Base-by-base conservation (phyloP, 2,329 filamentous ascomycete genomes). In the Ramularia endophylla region DNA sequence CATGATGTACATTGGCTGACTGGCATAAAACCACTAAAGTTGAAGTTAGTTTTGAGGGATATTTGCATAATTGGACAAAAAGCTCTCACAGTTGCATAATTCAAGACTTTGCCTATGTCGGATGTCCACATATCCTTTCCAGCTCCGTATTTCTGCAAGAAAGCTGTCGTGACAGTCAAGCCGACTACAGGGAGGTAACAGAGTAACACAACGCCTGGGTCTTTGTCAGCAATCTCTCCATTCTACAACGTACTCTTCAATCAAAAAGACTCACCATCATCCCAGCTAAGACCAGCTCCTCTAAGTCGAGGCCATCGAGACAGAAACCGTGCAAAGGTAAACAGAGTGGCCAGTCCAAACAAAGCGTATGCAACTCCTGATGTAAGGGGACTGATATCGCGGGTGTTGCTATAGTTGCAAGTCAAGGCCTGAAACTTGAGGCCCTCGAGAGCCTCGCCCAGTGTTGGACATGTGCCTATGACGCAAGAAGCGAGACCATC, bases 371-470 rank as follows among this genome's bases (percentile, higher is more conserved):
- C 41, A 19, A 36, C 27, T 17, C 32, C 11, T 8, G 20, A 34
- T 12, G 20, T 34, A 17, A 34, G 36, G 17, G 32, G 32, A n/a
- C 13, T 12, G n/a, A 34, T 34, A 11, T 34, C 19, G n/a, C 32
- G 32, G n/a, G 17, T 17, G 2, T 19, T 37, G 8, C 18, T 15
- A 11, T 38, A 36, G 12, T 25, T 12, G 34, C 43, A 46, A 5
- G 29, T 38, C 5, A 35, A 22, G n/a, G 38, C 34, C 31, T 46
- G 38, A 30, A 38, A 40, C 30, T 42, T 41, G 34, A 38, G 34
- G 8, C 38, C 38, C 1, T 29, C 39, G n/a, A 42, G 16, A 18
- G 27, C 38, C 12, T 46, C 39, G n/a, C 15, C 32, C 32, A 34
- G 32, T 8, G 32, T 18, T 12, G 41, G 41, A 34, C 32, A 34